Percentiles rank a stretch among this genome's conserved stretches.
These are phyloP conservation scores for Alternaria longipes DNA, from an alignment of 2,329 filamentous ascomycete genomes.

Conservation along the genomic window DNA sequence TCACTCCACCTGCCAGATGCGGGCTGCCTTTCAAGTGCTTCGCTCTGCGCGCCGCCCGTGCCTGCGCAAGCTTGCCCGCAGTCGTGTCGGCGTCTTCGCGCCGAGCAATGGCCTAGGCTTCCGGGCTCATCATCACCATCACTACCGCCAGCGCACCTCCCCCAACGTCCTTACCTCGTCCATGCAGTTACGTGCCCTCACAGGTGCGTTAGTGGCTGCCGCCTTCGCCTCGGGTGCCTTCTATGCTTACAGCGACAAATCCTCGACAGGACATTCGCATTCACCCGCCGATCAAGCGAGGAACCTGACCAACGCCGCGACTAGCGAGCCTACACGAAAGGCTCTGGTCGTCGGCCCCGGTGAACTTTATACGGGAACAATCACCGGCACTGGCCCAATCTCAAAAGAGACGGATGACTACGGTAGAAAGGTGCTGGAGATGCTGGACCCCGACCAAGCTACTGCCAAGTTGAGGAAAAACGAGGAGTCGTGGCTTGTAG, in stretches of 20 bases:
- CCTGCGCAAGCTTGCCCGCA: constrained; percentile 67
- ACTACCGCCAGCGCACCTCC: constrained; percentile 49
- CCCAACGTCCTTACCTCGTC: constrained; percentile 68
- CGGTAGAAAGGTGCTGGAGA: constrained; percentile 87
- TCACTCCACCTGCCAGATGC: constrained; percentile 64
- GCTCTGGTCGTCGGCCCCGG: constrained; percentile 90
- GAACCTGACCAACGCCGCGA: constrained; percentile 45
- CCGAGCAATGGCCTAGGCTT: constrained; percentile 57
- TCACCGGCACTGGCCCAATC: constrained; percentile 85
- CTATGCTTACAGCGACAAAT: constrained; percentile 70
- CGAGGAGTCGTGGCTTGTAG: constrained; percentile 91
- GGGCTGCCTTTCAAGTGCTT: constrained; percentile 72
- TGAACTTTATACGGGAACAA: constrained; percentile 86
- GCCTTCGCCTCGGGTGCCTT: constrained; percentile 77
- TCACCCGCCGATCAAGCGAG: constrained; percentile 41
- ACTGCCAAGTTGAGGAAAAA: constrained; percentile 87
- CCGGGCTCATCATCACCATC: constrained; percentile 57
- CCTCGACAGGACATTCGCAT: constrained; percentile 31
- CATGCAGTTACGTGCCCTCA: constrained; percentile 78
- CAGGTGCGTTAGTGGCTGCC: constrained; percentile 72
- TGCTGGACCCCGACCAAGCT: constrained; percentile 94
- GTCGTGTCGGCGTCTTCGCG: constrained; percentile 50
- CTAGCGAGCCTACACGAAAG: constrained; percentile 63
- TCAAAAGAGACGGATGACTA: constrained; percentile 87
- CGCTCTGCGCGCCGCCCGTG: constrained; percentile 73